Base-by-base conservation (phyloP, 192 early-diverging fungal genomes). In the Rhizophlyctis rosea region DNA sequence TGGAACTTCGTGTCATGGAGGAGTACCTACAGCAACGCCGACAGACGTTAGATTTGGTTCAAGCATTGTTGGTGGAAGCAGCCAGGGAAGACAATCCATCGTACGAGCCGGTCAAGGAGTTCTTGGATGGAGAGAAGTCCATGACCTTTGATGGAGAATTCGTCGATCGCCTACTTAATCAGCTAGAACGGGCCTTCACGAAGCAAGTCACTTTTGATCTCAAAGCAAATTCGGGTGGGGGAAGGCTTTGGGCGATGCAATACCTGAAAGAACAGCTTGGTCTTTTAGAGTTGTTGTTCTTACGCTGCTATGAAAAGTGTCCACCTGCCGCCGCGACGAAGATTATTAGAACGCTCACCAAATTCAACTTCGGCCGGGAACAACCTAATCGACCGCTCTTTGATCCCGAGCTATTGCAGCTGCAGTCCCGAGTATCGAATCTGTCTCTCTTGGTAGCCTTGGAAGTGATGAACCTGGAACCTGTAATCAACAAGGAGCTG, bases 211-310 rank as follows among this genome's bases (percentile, higher is more conserved):
- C 74, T 1, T 9, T 59, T 3, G 50, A 70, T 21, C 34, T 76
- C 28, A 71, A 67, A 27, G 30, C 3, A 13, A n/a, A 66, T 27
- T 18, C n/a, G 9, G 50, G n/a, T n/a, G 53, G 59, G 51, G 77
- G 71, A 14, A 27, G 21, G n/a, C 28, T 29, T 5, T 79, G 73
- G 74, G 66, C 72, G 29, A 64, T 57, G 31, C 74, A 80, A 39
- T 66, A 54, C 32, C 30, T 80, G 54, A 61, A 57, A 21, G 78
- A 80, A 50, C 78, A 80, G 50, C 21, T 34, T 29, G 51, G 50
- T 4, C 59, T 76, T 5, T 56, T 80, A 32, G 62, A 80, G 32
- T 56, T 76, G n/a, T 59, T 76, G 4, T 80, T 80, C 53, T 32
- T 71, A 14, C 30, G 76, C n/a, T 70, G 57, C 50, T 76, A 76